phyloP scores from a whole-genome alignment of 345 rosid species.

The Eucalyptus pauciflora region DNA sequence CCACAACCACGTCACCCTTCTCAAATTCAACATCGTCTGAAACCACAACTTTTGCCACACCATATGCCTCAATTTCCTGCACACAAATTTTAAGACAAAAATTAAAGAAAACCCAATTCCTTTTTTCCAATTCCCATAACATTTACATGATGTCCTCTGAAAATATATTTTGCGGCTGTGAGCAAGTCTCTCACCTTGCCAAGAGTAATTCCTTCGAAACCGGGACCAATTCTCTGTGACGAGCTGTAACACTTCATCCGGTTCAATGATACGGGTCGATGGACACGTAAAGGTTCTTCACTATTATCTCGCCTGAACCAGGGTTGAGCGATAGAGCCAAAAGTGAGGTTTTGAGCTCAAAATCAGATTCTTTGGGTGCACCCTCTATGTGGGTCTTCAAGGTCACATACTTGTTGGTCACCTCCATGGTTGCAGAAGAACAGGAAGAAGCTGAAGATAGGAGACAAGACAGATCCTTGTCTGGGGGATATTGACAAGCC shows the following conservation, averaged over 20 bases:
- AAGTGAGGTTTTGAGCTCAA: conserved; percentile 8
- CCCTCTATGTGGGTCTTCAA: conserved; percentile 18
- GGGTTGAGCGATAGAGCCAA: conserved; percentile 3
- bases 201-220: conserved; percentile 8
- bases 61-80: conserved; percentile 29
- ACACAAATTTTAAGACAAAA: neutral
- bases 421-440: neutral
- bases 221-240: conserved; percentile 1
- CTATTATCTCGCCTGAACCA: conserved; percentile 9
- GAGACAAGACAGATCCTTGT: neutral
- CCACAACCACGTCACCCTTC: conserved; percentile 31
- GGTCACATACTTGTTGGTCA: neutral
- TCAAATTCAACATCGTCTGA: conserved; percentile 34
- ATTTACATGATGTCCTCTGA: neutral
- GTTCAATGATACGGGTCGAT: conserved; percentile 41
- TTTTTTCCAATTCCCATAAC: neutral
- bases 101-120: neutral
- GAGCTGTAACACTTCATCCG: conserved; percentile 26
- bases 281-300: conserved; percentile 33
- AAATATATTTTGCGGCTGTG: neutral
- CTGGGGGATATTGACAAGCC: neutral
- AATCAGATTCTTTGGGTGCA: conserved; percentile 20
- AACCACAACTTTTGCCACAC: conserved; percentile 35
- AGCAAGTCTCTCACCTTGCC: conserved; percentile 22
- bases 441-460: neutral